Base-by-base conservation (phyloP, 495 filamentous ascomycete species). In the Aspergillus baeticus region DNA sequence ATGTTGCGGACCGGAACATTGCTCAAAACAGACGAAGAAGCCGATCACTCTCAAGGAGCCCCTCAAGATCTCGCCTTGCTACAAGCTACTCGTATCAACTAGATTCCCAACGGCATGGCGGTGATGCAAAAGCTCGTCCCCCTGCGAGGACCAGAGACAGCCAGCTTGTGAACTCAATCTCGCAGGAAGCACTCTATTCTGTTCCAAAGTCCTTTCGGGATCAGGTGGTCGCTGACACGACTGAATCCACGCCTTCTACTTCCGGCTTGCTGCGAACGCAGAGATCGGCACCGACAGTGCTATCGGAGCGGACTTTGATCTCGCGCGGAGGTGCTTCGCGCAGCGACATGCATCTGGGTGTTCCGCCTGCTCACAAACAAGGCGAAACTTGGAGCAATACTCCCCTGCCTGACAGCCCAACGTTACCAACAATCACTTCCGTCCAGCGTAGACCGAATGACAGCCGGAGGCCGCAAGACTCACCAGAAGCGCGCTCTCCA, bases 1-100 rank as follows among this genome's bases (percentile, higher is more conserved):
- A 78, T 62, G 76, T 75, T 17, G 71, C 76, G 21, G 74, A 77
- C 48, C 63, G 73, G 22, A 78, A 77, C 34, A 74, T 74, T 49
- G 59, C 69, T 10, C 68, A 68, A 39, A 67, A 63, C 60, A 45
- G 54, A 10, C 58, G 41, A 5, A 52, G 53, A 46, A 45, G 37
- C 17, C 58, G 63, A n/a, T 67, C 71, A 8, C 51, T 61, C 10
- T 69, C 70, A 44, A 54, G 63, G 47, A 60, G 35, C 50, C 50
- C 36, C 10, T 54, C 46, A 44, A 50, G 52, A 35, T 63, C 65
- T 14, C 61, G 61, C 10, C 54, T 62, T 37, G 54, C 68, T 3
- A 57, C 62, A 50, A 62, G 61, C 11, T 51, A 58, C 14, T 59
- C 61, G 10, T 42, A 54, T 53, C 26, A 66, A 56, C 15, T 62